These are phyloP conservation scores for Pestalotiopsis sp. DNA, from an alignment of 2,329 filamentous ascomycete genomes.

Conservation along the genomic window DNA sequence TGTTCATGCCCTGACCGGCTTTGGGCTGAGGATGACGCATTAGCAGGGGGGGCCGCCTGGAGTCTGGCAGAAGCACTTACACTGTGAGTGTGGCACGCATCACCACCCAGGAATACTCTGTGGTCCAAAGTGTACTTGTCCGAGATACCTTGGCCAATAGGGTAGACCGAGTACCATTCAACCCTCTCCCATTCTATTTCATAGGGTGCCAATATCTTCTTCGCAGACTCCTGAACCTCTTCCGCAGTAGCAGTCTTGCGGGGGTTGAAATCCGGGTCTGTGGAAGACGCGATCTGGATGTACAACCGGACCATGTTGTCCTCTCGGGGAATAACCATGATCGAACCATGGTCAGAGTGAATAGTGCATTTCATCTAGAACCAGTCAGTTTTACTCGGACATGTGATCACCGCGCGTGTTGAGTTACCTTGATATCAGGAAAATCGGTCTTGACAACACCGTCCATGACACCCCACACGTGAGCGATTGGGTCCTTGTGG, in stretches of 20 bases:
- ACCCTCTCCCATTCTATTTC: conserved; percentile 67
- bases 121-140: conserved; percentile 68
- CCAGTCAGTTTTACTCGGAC: conserved; percentile 43
- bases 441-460: conserved; percentile 73
- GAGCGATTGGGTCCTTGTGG: conserved; percentile 68
- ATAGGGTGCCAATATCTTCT: conserved; percentile 67
- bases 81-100: conserved; percentile 80
- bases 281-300: conserved; percentile 66
- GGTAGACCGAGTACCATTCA: conserved; percentile 77
- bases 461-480: conserved; percentile 79
- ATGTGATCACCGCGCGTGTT: conserved; percentile 12
- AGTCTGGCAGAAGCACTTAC: conserved; percentile 41
- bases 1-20: conserved; percentile 81
- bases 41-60: conserved; percentile 1
- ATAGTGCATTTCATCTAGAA: conserved; percentile 72
- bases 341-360: conserved; percentile 72
- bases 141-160: conserved; percentile 74
- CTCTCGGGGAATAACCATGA: conserved; percentile 79
- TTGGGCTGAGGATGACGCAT: conserved; percentile 62
- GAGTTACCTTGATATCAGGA: conserved; percentile 69
- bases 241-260: conserved; percentile 64
- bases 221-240: conserved; percentile 66
- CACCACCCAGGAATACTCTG: conserved; percentile 73
- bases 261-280: conserved; percentile 61
- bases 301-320: conserved; percentile 69